Percentiles rank a stretch among this genome's conserved stretches.
phyloP scores from a whole-genome alignment of 495 filamentous ascomycete species.

The Daldinia loculata region DNA sequence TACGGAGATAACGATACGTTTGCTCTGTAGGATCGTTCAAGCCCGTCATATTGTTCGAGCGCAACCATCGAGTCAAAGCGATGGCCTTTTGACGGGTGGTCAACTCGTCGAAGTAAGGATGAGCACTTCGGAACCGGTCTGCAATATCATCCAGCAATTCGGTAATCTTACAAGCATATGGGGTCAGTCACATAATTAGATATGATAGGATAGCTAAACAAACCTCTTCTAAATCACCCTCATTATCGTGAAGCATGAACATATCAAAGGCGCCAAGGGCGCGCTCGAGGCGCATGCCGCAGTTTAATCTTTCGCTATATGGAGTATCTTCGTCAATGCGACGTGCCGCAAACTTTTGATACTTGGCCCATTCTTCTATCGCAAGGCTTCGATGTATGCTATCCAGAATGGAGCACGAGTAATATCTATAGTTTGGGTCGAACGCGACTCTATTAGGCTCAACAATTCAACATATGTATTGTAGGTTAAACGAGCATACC shows the following conservation, averaged over 20 bases:
- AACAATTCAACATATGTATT: constrained; percentile 3
- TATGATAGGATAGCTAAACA: constrained; percentile 27
- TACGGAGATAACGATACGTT: constrained; percentile 79
- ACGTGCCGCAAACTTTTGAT: constrained; percentile 52
- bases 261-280: constrained; percentile 86
- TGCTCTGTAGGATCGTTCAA: constrained; percentile 61
- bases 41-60: constrained; percentile 71
- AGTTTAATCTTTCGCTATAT: constrained; percentile 42
- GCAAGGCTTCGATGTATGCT: constrained; percentile 84
- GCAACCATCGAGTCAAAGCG: constrained; percentile 71
- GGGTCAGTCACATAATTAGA: background rate
- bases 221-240: constrained; percentile 78
- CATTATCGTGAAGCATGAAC: constrained; percentile 76
- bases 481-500: constrained; percentile 56
- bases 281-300: constrained; percentile 68
- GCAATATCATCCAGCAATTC: constrained; percentile 70
- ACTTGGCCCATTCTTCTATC: constrained; percentile 75
- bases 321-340: constrained; percentile 52
- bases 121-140: constrained; percentile 55
- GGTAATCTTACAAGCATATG: constrained; percentile 60
- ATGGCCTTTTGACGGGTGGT: constrained; percentile 72
- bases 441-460: constrained; percentile 11
- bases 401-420: constrained; percentile 73
- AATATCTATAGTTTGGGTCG: constrained; percentile 64
- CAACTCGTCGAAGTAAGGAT: constrained; percentile 59